Conservation (phyloP, 2,329 filamentous ascomycete species). For the Triangularia verruculosa region DNA sequence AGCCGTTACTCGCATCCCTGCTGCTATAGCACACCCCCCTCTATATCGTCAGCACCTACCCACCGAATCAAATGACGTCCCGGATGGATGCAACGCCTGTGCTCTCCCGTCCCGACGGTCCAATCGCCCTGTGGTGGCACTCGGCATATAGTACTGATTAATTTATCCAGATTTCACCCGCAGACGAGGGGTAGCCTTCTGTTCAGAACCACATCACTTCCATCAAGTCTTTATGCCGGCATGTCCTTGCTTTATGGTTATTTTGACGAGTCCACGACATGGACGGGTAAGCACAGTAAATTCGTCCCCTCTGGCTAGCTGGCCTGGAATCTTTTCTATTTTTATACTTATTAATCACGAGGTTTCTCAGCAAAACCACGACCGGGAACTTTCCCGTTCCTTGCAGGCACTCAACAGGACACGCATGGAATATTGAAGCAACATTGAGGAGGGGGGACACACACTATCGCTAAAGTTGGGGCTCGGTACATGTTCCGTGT, state of each 20-base stretch:
- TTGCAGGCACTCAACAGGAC: background rate
- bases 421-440: background rate
- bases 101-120: slow-evolving; percentile 12
- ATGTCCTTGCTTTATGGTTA: slow-evolving; percentile 2
- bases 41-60: background rate
- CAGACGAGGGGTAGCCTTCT: slow-evolving; percentile 6
- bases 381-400: background rate
- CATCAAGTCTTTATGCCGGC: slow-evolving; percentile 5
- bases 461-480: background rate
- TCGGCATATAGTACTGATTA: slow-evolving; percentile 10
- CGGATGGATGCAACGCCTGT: slow-evolving; percentile 2
- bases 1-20: slow-evolving; percentile 10
- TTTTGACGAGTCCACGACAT: background rate
- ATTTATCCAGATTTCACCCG: slow-evolving; percentile 23
- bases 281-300: background rate
- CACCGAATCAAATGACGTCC: slow-evolving; percentile 12
- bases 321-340: background rate
- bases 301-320: background rate
- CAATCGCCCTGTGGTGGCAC: slow-evolving; percentile 15
- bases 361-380: background rate
- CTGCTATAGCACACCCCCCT: slow-evolving; percentile 12
- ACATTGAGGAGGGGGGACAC: background rate
- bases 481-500: background rate
- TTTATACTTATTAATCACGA: background rate
- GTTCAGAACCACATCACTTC: background rate